Base-by-base conservation (phyloP, 2,329 filamentous ascomycete genomes). In the Sporothrix sp. region DNA sequence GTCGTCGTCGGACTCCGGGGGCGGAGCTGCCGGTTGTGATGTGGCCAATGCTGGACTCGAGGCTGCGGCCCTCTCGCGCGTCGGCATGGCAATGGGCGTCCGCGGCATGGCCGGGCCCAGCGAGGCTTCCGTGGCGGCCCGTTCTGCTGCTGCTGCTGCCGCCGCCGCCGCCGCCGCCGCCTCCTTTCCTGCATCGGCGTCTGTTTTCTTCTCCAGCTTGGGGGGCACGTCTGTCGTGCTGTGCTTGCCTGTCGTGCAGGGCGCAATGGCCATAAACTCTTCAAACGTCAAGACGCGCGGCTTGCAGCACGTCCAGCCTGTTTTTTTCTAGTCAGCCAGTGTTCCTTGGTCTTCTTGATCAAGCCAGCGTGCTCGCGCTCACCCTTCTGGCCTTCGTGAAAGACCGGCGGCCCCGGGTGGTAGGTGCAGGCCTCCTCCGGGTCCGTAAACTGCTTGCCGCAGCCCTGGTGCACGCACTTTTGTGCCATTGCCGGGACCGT, bases 311-410 rank as follows among this genome's bases (percentile, higher is more conserved):
- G 95, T 94, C 91, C 93, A 97, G 64, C 93, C 91, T 96, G 62
- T 39, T 14, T 6, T 18, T 36, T 21, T 32, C n/a, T n/a, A n/a
- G n/a, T n/a, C n/a, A n/a, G n/a, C n/a, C n/a, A n/a, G n/a, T n/a
- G n/a, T n/a, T n/a, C n/a, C n/a, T n/a, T n/a, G n/a, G n/a, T n/a
- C n/a, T n/a, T n/a, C n/a, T n/a, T n/a, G n/a, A n/a, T n/a, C n/a
- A n/a, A n/a, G n/a, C n/a, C n/a, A n/a, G n/a, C n/a, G n/a, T n/a
- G n/a, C 25, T 28, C 21, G 14, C 16, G 35, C 70, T 65, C 73
- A 95, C 91, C 93, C 82, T 98, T 97, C 71, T 96, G 91, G 55
- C 93, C 93, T 71, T 98, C 93, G 66, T 97, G 93, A 68, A 98
- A 98, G 65, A 93, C 76, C 40, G 93, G 93, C 57, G 90, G 87